Base-by-base conservation (phyloP, 495 filamentous ascomycete genomes). In the Geopyxis carbonaria region DNA sequence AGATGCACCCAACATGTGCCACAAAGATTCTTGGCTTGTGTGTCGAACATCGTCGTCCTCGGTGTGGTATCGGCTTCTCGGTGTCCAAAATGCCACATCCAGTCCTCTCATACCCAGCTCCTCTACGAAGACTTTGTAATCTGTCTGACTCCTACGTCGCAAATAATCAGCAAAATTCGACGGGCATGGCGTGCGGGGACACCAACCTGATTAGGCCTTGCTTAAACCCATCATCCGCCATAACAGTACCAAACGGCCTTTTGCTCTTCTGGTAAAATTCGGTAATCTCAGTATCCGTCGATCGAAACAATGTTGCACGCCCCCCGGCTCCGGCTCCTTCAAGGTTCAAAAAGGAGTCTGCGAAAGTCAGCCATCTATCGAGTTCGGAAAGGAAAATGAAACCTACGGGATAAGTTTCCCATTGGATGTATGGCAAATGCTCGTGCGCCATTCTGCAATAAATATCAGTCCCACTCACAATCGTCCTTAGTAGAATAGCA, bases 291-390 rank as follows among this genome's bases (percentile, higher is more conserved):
- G 72, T 70, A 57, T 95, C 87, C 0, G 83, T 85, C 34, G 73
- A 76, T 23, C 89, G 70, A 58, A 97, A 93, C 6, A 94, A 57
- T 4, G 73, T 78, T 6, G 89, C 87, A 33, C 84, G 72, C 5
- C 89, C 87, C 13, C 89, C 89, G 23, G 87, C 89, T 31, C 89
- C 89, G 27, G 89, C 87, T 9, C 89, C 89, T 59, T 97, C 89
- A 23, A 97, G 68, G 48, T 97, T 97, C 21, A 95, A 59, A 56
- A 97, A 95, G 0, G 80, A 79, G 50, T 85, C 76, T 22, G 76
- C 85, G 77, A 18, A 66, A 42, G 14, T n/a, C 15, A 13, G 35
- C n/a, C n/a, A n/a, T n/a, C n/a, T n/a, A n/a, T n/a, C n/a, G n/a
- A n/a, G n/a, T n/a, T n/a, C n/a, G n/a, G n/a, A n/a, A n/a, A n/a